A percentile compares a stretch with the other conserved stretches of the same genome.
phyloP scores from a whole-genome alignment of 1,284 basidiomycete species.

The Melampsora americana region DNA sequence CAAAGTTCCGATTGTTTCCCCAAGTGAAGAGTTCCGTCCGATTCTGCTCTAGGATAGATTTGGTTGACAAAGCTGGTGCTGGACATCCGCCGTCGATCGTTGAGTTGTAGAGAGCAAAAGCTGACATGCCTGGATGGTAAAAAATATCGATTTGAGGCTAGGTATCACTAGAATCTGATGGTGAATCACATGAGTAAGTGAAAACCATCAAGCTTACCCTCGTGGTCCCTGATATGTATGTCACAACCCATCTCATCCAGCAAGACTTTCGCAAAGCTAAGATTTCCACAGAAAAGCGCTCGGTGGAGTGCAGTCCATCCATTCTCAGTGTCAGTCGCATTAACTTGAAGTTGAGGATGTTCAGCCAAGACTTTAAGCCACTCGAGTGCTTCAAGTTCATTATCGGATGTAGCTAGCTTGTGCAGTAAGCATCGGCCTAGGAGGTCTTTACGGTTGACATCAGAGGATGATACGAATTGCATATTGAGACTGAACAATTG shows the following conservation, averaged over 20 bases:
- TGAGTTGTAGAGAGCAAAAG: slow-evolving; percentile 90
- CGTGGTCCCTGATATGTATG: slow-evolving; percentile 71
- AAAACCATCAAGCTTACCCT: slow-evolving; percentile 60
- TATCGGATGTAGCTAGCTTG: slow-evolving; percentile 62
- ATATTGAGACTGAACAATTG: neutral
- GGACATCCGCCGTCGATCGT: slow-evolving; percentile 64
- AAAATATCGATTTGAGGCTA: neutral
- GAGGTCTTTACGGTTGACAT: slow-evolving; percentile 71
- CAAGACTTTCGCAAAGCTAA: slow-evolving; percentile 72
- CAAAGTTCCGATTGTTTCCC: slow-evolving; percentile 71
- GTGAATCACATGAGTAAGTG: neutral
- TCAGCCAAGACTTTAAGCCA: slow-evolving; percentile 64
- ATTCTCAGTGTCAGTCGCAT: slow-evolving; percentile 75
- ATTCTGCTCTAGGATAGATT: slow-evolving; percentile 42
- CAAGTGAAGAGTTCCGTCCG: slow-evolving; percentile 72
- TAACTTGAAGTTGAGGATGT: slow-evolving; percentile 74
- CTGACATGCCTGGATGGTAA: slow-evolving; percentile 61
- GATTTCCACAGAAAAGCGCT: slow-evolving; percentile 80
- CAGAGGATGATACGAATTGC: slow-evolving; percentile 51
- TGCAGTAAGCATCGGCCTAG: slow-evolving; percentile 79
- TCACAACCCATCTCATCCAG: slow-evolving; percentile 74
- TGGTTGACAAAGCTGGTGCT: no score
- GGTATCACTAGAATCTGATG: neutral
- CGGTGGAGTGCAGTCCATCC: slow-evolving; percentile 90
- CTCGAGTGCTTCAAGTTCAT: slow-evolving; percentile 64